Conservation (phyloP, 2,329 filamentous ascomycete species). For the Coniochaeta sp. region DNA sequence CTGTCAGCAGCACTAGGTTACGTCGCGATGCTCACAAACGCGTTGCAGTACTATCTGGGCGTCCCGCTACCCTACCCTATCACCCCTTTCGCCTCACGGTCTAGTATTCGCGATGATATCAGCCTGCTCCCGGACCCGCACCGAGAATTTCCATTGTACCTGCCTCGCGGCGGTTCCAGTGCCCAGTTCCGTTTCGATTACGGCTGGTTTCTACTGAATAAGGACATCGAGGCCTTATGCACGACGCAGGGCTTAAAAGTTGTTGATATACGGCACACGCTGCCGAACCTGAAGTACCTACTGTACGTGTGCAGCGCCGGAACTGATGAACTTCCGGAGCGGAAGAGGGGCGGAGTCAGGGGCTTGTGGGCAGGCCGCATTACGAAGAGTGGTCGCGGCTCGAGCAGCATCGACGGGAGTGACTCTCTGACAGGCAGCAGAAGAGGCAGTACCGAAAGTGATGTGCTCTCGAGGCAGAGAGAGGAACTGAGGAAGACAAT, state of each 20-base stretch:
- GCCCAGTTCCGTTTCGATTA: slow-evolving; percentile 92
- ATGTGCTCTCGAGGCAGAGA: slow-evolving; percentile 27
- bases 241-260: slow-evolving; percentile 64
- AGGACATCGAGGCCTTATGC: slow-evolving; percentile 72
- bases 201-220: slow-evolving; percentile 92
- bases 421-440: slow-evolving; percentile 15
- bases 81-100: slow-evolving; percentile 63
- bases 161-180: slow-evolving; percentile 50
- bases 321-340: slow-evolving; percentile 51
- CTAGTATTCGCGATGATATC: slow-evolving; percentile 70
- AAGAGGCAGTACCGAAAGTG: slow-evolving; percentile 36
- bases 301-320: slow-evolving; percentile 85
- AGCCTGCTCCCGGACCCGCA: slow-evolving; percentile 47
- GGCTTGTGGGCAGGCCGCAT: slow-evolving; percentile 47
- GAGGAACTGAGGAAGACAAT: slow-evolving; percentile 33
- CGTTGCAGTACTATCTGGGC: slow-evolving; percentile 75
- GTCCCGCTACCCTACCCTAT: slow-evolving; percentile 77
- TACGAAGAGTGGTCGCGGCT: slow-evolving; percentile 22
- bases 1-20: slow-evolving; percentile 77
- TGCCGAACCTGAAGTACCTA: slow-evolving; percentile 90
- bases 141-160: slow-evolving; percentile 73
- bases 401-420: slow-evolving; percentile 27
- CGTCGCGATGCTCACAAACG: slow-evolving; percentile 65
- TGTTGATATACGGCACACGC: slow-evolving; percentile 82
- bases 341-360: slow-evolving; percentile 53